Evolutionary conservation across 2,329 filamentous ascomycete species (phyloP), one percentile per base, ranked within the genome.

Genomic region (Boeremia lycopersici): DNA sequence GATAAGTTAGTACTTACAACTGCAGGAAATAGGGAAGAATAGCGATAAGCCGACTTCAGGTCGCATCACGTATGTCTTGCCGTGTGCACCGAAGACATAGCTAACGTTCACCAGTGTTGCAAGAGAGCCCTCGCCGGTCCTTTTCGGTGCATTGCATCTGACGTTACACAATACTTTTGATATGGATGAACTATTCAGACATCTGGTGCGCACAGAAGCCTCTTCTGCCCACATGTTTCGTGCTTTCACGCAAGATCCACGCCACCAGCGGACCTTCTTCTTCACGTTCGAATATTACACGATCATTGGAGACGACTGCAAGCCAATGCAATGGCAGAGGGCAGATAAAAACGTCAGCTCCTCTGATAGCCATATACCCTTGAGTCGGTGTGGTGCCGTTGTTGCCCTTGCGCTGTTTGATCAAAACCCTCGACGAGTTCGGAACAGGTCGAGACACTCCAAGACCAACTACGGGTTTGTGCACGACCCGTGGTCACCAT

Each of bases 201-300:
- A 84, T 57, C 75, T 88, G 13, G 78, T 86, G 5, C 77, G 81
- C 11, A 79, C 81, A 1, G 72, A 73, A 23, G 64, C 68, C 9
- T 74, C 74, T 1, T 74, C 70, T 25, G 80, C 82, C 8, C 77
- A 81, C 52, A 79, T 82, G 74, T 75, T 81, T 55, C 77, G 83
- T 25, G 79, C 81, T n/a, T 85, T 75, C 47, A 70, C 76, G 13
- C 57, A 70, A 2, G 75, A 80, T 26, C 64, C 73, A 4, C 73
- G 81, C 7, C 80, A 79, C 11, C 84, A 84, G 60, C 76, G 81
- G 6, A 82, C 81, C 7, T 86, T 87, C 67, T 81, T 86, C 60
- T 87, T 88, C 66, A 82, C 79, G 36, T 86, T 88, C 67, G 86
- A 87, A 61, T 88, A 87, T 66, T 87, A 86, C 64, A 87, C 85